Base-by-base conservation (phyloP, 1,284 basidiomycete genomes). In the Amylostereum areolatum region DNA sequence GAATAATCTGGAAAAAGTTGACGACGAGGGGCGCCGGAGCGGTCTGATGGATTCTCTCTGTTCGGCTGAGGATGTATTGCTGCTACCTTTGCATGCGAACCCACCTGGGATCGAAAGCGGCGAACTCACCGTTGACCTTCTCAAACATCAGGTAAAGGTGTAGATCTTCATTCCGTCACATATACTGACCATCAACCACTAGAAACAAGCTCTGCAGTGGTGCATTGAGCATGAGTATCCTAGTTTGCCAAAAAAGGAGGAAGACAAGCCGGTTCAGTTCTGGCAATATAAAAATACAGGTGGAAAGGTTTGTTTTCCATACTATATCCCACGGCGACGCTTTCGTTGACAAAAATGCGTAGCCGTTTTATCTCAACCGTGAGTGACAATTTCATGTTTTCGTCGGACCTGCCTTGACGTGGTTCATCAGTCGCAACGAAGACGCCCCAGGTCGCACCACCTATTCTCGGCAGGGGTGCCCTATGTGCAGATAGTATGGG, bases 401-500 rank as follows among this genome's bases (percentile, higher is more conserved):
- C 10, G 37, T n/a, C 28, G 12, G 18, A 8, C 25, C 41, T 27
- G 5, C 18, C 31, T 29, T 34, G 49, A 35, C 49, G 34, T 30
- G 49, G 36, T 48, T 8, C 55, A 52, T 6, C 49, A 82, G 85
- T 92, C 48, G 89, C 85, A 0, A 93, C 91, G 0, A 85, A 86
- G 58, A 85, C 81, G 2, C 89, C 88, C 18, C 86, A 89, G 62
- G 71, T 74, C 42, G 67, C 67, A 0, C 64, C 77, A 2, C 92
- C 92, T 0, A 55, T 59, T 0, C 76, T 96, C 12, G 91, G 91
- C 4, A 74, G 85, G 55, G 92, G 93, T 18, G 92, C 89, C 1
- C 73, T 95, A 43, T 82, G 89, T 50, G 91, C 88, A 0, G 93
- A 96, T 66, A 89, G 88, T 35, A 96, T 96, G 92, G 92, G 92